Evolutionary conservation across 805 yeast genomes (phyloP).

Genomic region (Suhomyces prunicola): DNA sequence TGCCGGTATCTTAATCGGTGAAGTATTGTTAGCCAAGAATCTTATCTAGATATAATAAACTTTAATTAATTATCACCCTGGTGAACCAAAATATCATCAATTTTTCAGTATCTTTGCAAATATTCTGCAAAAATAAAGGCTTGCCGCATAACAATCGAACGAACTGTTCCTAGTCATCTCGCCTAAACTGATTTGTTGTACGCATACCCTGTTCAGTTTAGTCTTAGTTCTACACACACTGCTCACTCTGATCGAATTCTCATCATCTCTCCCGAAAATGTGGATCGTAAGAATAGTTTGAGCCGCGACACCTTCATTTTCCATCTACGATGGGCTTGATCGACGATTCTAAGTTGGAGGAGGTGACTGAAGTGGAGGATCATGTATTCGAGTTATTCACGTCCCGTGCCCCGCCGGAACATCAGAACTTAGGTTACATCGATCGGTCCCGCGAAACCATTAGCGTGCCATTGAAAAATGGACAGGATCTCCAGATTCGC

Average conservation of each 20-base stretch:
- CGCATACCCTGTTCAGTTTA: not conserved
- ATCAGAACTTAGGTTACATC: conserved; percentile 36
- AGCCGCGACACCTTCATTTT: not conserved
- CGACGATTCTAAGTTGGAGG: conserved; percentile 15
- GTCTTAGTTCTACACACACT: not conserved
- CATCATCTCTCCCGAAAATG: not conserved
- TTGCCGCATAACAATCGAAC: not conserved
- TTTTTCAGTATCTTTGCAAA: not conserved
- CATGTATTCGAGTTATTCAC: conserved; percentile 34
- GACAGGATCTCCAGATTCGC: conserved; percentile 24
- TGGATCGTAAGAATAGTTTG: not conserved
- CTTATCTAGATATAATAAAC: conserved; percentile 48
- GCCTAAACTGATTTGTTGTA: not conserved
- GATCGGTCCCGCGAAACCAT: conserved; percentile 24
- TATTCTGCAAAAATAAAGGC: not conserved
- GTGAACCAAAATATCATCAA: not conserved
- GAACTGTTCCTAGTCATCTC: not conserved
- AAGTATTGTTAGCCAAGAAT: conserved; percentile 73
- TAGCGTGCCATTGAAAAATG: conserved; percentile 18
- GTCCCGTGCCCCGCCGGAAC: conserved; percentile 21
- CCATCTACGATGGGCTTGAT: not conserved
- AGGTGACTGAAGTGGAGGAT: conserved; percentile 21
- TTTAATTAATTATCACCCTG: not conserved
- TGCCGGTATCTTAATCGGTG: conserved; percentile 94
- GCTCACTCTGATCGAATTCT: not conserved